Base-by-base conservation (phyloP, 1,139 yeast species). In the Kluyveromyces marxianus region DNA sequence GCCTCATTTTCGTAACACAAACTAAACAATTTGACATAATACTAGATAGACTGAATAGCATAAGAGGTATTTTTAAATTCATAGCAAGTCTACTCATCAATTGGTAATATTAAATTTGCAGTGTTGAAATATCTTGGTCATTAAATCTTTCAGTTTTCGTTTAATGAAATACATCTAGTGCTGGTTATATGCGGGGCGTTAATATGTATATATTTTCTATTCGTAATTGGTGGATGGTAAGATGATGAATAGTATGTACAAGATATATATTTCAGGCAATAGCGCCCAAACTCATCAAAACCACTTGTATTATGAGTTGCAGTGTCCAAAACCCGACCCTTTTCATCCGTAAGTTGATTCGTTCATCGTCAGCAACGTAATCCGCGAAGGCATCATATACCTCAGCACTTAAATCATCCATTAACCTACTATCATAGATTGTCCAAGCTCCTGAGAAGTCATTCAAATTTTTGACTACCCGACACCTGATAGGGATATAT, bases 371-470 rank as follows among this genome's bases (percentile, higher is more conserved):
- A 14, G 84, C 84, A 28, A 88, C 95, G 58, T 89, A 90, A 44
- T 82, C 77, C 3, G 82, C 96, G 66, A 92, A 89, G 35, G 92
- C 90, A 56, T 88, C 92, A 63, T 90, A 90, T 2, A 90, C 95
- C 56, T 87, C 95, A 39, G 83, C 83, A 34, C 94, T 83, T 46
- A 94, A 74, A 59, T 90, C 97, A 59, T 86, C 95, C 96, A 92
- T 88, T 50, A 92, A 70, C 47, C 84, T 72, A 33, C 95, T 84
- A 62, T 92, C 98, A 64, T 89, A 92, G 4, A 89, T 74, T 1
- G 98, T 92, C 98, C 98, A 92, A 4, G 96, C 79, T 0, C 98
- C 98, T 57, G 86, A 89, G 60, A 92, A 92, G 59, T 92, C 97
- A 34, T 72, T 70, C 29, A 88, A 68, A 44, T 79, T 76, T 62